Evolutionary conservation across 768 basidiomycete species (phyloP).

Genomic region (Trametes cinnabarina): DNA sequence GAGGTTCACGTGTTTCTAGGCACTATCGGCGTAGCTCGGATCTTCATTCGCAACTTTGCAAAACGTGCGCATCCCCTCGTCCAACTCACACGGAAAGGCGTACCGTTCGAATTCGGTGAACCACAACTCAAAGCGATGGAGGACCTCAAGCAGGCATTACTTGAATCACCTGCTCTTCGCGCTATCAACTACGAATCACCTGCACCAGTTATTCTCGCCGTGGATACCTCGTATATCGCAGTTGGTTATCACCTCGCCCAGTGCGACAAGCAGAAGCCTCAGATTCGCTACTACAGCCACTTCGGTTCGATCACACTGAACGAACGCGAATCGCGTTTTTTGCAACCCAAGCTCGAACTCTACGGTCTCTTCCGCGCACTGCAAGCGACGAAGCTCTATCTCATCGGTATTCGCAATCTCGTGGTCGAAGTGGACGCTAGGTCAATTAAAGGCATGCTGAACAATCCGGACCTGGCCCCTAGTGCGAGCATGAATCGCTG

Average conservation of each 20-base stretch:
- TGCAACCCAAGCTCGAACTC: constrained; percentile 29
- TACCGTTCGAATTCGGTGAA: too few relatives aligned
- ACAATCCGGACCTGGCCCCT: constrained; percentile 37
- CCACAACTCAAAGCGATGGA: too few relatives aligned
- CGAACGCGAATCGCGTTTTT: constrained; percentile 26
- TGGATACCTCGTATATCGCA: constrained; percentile 12
- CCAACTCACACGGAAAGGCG: too few relatives aligned
- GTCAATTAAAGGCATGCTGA: constrained; percentile 34
- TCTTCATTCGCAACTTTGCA: too few relatives aligned
- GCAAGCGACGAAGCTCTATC: constrained; percentile 16
- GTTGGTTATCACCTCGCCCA: neutral
- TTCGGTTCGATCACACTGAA: constrained; percentile 25
- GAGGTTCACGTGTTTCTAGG: too few relatives aligned
- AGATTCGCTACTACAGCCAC: constrained; percentile 23
- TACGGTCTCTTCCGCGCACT: constrained; percentile 24
- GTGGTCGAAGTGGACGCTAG: constrained; percentile 7
- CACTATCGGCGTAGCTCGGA: too few relatives aligned
- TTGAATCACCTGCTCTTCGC: constrained; percentile 3
- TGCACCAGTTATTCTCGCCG: constrained; percentile 17
- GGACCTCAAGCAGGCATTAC: constrained; percentile 17
- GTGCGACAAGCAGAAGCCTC: constrained; percentile 9
- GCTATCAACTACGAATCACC: constrained; percentile 22
- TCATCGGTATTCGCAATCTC: constrained; percentile 25
- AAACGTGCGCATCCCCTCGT: too few relatives aligned
- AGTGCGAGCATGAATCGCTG: constrained; percentile 40